Evolutionary conservation across 1,139 yeast species (phyloP).

Genomic region (Yarrowia galli): DNA sequence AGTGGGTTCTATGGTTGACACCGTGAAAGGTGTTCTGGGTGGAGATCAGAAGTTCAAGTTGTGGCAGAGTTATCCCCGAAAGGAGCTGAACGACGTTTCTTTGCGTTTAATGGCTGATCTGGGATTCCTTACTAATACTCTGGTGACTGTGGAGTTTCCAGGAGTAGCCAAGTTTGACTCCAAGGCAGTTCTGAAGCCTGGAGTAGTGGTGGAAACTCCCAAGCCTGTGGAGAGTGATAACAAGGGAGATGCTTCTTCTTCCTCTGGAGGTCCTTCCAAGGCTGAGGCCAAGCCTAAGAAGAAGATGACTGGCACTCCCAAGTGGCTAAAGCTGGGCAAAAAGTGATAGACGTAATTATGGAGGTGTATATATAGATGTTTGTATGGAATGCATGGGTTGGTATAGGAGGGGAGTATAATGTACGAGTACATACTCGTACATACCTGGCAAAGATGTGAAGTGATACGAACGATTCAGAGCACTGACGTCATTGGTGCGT

Average conservation of each 20-base stretch:
- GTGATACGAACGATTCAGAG: no score
- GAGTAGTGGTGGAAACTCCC: slow-evolving; percentile 15
- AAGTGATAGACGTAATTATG: background rate
- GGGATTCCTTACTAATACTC: slow-evolving; percentile 20
- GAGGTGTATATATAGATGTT: background rate
- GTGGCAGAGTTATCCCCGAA: slow-evolving; percentile 32
- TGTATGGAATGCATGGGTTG: background rate
- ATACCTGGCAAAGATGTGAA: no score
- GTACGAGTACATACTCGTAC: background rate
- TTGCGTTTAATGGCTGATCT: slow-evolving; percentile 8
- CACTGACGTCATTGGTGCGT: no score
- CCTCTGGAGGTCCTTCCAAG: background rate
- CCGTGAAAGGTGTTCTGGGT: slow-evolving; percentile 19
- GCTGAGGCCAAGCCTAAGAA: slow-evolving; percentile 13
- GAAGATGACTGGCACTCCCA: slow-evolving; percentile 21
- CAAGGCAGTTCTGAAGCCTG: background rate
- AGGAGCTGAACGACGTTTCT: slow-evolving; percentile 14
- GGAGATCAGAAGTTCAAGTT: slow-evolving; percentile 8
- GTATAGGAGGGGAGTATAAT: background rate
- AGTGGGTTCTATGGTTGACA: slow-evolving; percentile 6
- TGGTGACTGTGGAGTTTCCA: slow-evolving; percentile 36
- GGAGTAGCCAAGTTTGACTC: slow-evolving; percentile 17
- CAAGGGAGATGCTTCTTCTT: background rate
- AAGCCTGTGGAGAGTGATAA: slow-evolving; percentile 2
- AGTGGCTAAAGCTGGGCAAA: slow-evolving; percentile 35